Evolutionary conservation across 176 grass and related monocot genomes (phyloP).

Genomic region (Avena eriantha): DNA sequence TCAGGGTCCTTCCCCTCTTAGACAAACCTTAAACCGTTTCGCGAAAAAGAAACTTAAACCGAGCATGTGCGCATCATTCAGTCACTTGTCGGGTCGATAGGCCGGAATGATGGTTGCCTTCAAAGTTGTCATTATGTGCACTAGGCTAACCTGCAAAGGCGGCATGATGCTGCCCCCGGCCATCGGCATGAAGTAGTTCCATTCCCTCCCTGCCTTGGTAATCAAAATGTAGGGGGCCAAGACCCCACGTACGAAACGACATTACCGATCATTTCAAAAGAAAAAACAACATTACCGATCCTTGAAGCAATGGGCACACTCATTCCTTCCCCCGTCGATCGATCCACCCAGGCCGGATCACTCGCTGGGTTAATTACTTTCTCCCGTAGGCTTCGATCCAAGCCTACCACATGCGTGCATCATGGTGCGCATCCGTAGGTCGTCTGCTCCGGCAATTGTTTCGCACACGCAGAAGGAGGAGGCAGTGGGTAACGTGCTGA

Average conservation of each 20-base stretch:
- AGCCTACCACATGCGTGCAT: not conserved
- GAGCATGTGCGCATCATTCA: not conserved
- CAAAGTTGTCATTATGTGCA: not conserved
- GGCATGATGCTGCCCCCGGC: not conserved
- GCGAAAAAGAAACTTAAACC: not conserved
- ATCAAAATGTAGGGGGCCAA: not conserved
- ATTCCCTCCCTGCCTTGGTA: not conserved
- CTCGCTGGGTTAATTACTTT: not conserved
- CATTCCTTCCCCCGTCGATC: not conserved
- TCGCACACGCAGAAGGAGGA: too few species aligned
- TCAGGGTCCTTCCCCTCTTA: too few species aligned
- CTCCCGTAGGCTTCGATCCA: not conserved
- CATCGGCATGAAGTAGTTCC: too few species aligned
- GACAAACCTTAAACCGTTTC: too few species aligned
- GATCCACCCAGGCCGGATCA: not conserved
- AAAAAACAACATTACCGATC: slow-evolving; percentile 13
- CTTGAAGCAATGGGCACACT: slow-evolving; percentile 45
- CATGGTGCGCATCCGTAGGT: not conserved
- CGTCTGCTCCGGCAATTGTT: not conserved
- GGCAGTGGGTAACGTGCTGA: too few species aligned
- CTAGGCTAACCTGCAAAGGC: slow-evolving; percentile 4
- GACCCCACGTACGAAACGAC: not conserved
- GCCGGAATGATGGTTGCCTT: not conserved
- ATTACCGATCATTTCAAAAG: slow-evolving; percentile 13
- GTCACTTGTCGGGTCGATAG: not conserved